Evolutionary conservation across 768 basidiomycete species (phyloP).

Genomic region (Termitomyces eurrhizus): DNA sequence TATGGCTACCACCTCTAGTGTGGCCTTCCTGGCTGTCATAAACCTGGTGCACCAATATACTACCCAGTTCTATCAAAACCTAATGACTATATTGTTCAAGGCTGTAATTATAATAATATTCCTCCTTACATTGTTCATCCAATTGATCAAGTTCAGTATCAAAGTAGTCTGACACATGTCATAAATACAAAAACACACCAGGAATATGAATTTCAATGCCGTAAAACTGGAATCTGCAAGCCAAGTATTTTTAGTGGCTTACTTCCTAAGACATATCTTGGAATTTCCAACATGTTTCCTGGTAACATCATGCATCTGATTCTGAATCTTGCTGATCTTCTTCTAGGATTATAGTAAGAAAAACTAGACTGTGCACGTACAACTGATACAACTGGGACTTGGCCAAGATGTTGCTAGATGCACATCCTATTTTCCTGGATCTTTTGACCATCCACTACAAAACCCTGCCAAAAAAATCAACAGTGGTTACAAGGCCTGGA

Average conservation of each 20-base stretch:
- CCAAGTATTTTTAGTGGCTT: too few relatives aligned
- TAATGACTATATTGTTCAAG: slow-evolving; percentile 15
- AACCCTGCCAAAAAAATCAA: slow-evolving; percentile 37
- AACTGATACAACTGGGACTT: slow-evolving; percentile 7
- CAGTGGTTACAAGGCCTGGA: slow-evolving; percentile 27
- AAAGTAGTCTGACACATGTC: slow-evolving; percentile 8
- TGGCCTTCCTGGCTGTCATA: slow-evolving; percentile 14
- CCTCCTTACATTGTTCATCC: not conserved
- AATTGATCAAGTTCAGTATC: slow-evolving; percentile 10
- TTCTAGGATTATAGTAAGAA: slow-evolving; percentile 31
- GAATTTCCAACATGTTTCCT: slow-evolving; percentile 27
- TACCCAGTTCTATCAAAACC: slow-evolving; percentile 21
- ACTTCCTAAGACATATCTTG: slow-evolving; percentile 11
- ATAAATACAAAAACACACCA: slow-evolving; percentile 14
- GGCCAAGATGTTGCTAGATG: slow-evolving; percentile 27
- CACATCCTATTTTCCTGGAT: slow-evolving; percentile 31
- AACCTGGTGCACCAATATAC: slow-evolving; percentile 14
- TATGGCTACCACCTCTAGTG: slow-evolving; percentile 21
- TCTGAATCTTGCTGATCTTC: slow-evolving; percentile 36
- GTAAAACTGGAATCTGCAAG: slow-evolving; percentile 31
- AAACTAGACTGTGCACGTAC: slow-evolving; percentile 17
- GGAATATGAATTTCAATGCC: slow-evolving; percentile 13
- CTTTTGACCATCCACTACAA: slow-evolving; percentile 36
- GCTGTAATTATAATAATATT: slow-evolving; percentile 19
- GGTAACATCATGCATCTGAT: slow-evolving; percentile 37